Evolutionary conservation across 176 grass and related monocot species (phyloP).

Genomic region (Calamus simplicifolius): DNA sequence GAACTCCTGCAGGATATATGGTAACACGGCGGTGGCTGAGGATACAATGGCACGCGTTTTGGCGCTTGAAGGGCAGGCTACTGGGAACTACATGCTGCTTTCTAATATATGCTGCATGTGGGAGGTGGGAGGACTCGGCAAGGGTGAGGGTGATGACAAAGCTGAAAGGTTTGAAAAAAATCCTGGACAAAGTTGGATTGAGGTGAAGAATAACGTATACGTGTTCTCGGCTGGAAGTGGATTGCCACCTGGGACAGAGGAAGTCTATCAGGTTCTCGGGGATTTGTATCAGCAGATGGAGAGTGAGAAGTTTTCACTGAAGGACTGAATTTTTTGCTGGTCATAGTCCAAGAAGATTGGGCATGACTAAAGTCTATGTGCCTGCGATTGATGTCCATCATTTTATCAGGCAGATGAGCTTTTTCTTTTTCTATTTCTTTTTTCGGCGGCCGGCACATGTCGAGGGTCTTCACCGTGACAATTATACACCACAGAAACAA

Average conservation of each 20-base stretch:
- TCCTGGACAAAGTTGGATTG: slow-evolving; percentile 58
- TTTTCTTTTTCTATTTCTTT: too few relatives aligned
- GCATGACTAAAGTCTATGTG: too few relatives aligned
- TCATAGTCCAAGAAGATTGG: too few relatives aligned
- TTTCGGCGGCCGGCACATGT: too few relatives aligned
- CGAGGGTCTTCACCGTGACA: too few relatives aligned
- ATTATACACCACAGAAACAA: too few relatives aligned
- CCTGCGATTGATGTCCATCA: too few relatives aligned
- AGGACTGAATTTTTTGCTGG: not conserved
- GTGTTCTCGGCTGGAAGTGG: slow-evolving; percentile 17
- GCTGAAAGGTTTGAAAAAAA: slow-evolving; percentile 41
- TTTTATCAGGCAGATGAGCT: too few relatives aligned
- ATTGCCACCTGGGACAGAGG: not conserved
- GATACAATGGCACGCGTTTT: slow-evolving; percentile 24
- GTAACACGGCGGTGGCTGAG: slow-evolving; percentile 21
- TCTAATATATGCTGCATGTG: slow-evolving; percentile 43
- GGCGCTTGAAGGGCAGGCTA: slow-evolving; percentile 7
- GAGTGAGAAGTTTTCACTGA: not conserved
- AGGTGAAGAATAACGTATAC: slow-evolving; percentile 33
- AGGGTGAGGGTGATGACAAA: slow-evolving; percentile 53
- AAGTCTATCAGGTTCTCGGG: slow-evolving; percentile 16
- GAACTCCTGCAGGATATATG: slow-evolving; percentile 48
- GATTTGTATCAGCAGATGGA: slow-evolving; percentile 31
- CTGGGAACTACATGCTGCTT: slow-evolving; percentile 46
- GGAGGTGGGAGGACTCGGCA: slow-evolving; percentile 49